Conservation (phyloP, 2,329 filamentous ascomycete genomes). For the Penicillium occitanis region DNA sequence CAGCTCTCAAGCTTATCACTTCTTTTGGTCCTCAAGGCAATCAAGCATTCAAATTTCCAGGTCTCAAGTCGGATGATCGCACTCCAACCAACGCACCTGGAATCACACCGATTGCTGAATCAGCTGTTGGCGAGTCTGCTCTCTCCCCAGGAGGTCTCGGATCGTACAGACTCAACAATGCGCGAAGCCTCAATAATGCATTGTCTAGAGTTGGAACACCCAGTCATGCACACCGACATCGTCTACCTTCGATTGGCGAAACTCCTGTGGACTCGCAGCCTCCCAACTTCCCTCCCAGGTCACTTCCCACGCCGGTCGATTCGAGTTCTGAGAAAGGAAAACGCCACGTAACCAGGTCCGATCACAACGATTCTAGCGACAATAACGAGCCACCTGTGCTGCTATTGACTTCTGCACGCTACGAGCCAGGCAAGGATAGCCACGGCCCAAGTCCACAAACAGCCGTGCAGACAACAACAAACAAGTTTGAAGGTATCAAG, state of each 20-base stretch:
- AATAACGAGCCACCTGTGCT: slow-evolving; percentile 33
- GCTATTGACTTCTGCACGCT: slow-evolving; percentile 47
- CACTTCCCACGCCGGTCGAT: slow-evolving; percentile 46
- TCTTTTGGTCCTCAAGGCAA: slow-evolving; percentile 63
- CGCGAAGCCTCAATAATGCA: slow-evolving; percentile 68
- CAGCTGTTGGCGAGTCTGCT: slow-evolving; percentile 60
- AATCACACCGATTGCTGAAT: slow-evolving; percentile 84
- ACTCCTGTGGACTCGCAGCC: slow-evolving; percentile 56
- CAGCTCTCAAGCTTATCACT: slow-evolving; percentile 86
- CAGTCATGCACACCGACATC: slow-evolving; percentile 60
- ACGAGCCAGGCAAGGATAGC: slow-evolving; percentile 44
- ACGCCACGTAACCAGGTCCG: slow-evolving; percentile 24
- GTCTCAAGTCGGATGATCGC: slow-evolving; percentile 53
- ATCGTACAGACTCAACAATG: slow-evolving; percentile 56
- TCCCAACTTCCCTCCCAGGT: slow-evolving; percentile 41
- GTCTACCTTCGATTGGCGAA: slow-evolving; percentile 78
- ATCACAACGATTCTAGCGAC: slow-evolving; percentile 26
- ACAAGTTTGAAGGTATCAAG: slow-evolving; percentile 56
- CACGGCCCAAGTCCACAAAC: slow-evolving; percentile 55
- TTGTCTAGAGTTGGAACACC: slow-evolving; percentile 64
- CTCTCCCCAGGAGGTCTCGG: slow-evolving; percentile 68
- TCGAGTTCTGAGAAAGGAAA: slow-evolving; percentile 52
- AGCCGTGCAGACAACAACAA: slow-evolving; percentile 66
- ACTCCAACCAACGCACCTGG: slow-evolving; percentile 76
- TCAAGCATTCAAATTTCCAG: slow-evolving; percentile 63